Percentiles rank a stretch among this genome's conserved stretches.
Evolutionary conservation across 352 stramenopile species (phyloP).

Genomic region (Phytophthora chlamydospora): DNA sequence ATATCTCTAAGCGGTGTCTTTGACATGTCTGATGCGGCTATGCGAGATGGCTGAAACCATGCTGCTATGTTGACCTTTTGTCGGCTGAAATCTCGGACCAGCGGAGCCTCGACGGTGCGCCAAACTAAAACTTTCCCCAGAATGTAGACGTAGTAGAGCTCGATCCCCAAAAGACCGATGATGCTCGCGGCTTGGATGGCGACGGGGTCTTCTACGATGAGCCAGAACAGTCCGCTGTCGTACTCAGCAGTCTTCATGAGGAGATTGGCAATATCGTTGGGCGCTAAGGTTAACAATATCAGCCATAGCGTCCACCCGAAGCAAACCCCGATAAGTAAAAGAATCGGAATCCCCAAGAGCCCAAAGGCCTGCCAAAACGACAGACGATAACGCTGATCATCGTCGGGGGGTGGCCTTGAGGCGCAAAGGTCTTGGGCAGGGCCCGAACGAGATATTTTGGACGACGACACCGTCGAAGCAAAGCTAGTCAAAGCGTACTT

Average conservation of each 20-base stretch:
- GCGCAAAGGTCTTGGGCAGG: no score
- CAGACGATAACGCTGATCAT: neutral
- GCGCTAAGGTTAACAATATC: slow-evolving; percentile 45
- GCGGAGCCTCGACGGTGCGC: slow-evolving; percentile 12
- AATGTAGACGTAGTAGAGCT: slow-evolving; percentile 33
- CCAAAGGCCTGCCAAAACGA: slow-evolving; percentile 42
- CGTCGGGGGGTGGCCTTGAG: no score
- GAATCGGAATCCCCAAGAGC: slow-evolving; percentile 27
- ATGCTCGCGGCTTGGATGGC: slow-evolving; percentile 21
- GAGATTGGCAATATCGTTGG: slow-evolving; percentile 46
- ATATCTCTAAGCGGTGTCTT: slow-evolving; percentile 6
- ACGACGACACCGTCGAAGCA: no score
- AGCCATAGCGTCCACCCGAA: slow-evolving; percentile 44
- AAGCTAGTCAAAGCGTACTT: no score
- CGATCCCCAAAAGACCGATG: slow-evolving; percentile 28
- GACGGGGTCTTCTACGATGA: slow-evolving; percentile 27
- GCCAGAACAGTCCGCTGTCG: slow-evolving; percentile 58
- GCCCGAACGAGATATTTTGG: no score
- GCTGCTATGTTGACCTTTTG: no score
- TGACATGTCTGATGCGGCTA: no score
- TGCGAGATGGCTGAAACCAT: no score
- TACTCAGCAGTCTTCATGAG: slow-evolving; percentile 59
- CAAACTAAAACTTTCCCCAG: slow-evolving; percentile 40
- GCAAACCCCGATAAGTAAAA: slow-evolving; percentile 27
- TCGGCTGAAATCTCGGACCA: neutral